These are phyloP conservation scores for Ceratobasidium sp. DNA, from an alignment of 1,284 basidiomycete genomes.

Conservation along the genomic window DNA sequence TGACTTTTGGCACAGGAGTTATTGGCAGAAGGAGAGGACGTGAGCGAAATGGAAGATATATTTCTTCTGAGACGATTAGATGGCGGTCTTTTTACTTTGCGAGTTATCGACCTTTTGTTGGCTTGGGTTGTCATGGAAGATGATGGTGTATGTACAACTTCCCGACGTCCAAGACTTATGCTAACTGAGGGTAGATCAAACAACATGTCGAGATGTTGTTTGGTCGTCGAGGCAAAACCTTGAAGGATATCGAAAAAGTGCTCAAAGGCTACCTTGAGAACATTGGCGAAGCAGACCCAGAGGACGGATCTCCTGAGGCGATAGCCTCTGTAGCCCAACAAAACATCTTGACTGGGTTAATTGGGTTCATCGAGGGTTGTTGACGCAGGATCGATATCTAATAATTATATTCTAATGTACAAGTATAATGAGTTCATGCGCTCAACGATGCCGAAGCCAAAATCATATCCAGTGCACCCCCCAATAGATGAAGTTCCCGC, in stretches of 20 bases:
- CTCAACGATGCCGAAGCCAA: slow-evolving; percentile 63
- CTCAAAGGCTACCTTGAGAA: slow-evolving; percentile 73
- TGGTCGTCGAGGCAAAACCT: slow-evolving; percentile 67
- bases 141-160: slow-evolving; percentile 74
- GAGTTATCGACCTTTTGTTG: slow-evolving; percentile 89
- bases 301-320: slow-evolving; percentile 39
- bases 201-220: slow-evolving; percentile 72
- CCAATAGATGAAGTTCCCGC: slow-evolving; percentile 79
- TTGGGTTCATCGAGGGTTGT: slow-evolving; percentile 63
- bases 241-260: slow-evolving; percentile 69
- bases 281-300: slow-evolving; percentile 56
- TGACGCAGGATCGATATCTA: slow-evolving; percentile 41
- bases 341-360: slow-evolving; percentile 71
- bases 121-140: slow-evolving; percentile 99
- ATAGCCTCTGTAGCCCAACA: slow-evolving; percentile 60
- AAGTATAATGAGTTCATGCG: slow-evolving; percentile 13
- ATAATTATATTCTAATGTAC: slow-evolving; percentile 32
- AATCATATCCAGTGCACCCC: slow-evolving; percentile 93
- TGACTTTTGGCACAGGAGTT: slow-evolving; percentile 55
- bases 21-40: slow-evolving; percentile 62
- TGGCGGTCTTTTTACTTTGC: slow-evolving; percentile 84
- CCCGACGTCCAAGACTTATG: background rate
- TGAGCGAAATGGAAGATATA: slow-evolving; percentile 68
- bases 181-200: slow-evolving; percentile 9
- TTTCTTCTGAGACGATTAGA: slow-evolving; percentile 86